Evolutionary conservation across 2,329 filamentous ascomycete species (phyloP).

Genomic region (Bretziella fagacearum): DNA sequence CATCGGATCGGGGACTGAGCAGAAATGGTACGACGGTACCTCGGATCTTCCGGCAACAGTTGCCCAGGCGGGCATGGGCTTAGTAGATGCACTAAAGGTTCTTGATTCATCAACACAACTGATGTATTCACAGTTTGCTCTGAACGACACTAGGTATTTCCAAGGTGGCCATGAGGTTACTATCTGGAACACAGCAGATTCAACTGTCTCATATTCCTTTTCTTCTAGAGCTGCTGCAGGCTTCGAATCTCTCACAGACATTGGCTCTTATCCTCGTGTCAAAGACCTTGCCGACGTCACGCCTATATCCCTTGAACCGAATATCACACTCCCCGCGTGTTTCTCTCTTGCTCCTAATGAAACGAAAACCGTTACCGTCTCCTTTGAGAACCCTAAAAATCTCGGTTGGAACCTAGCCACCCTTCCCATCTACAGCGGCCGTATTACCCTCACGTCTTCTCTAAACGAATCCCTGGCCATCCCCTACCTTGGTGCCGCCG

Average conservation of each 20-base stretch:
- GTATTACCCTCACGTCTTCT: slow-evolving; percentile 16
- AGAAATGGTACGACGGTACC: slow-evolving; percentile 17
- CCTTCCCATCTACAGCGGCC: slow-evolving; percentile 21
- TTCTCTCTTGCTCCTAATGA: slow-evolving; percentile 19
- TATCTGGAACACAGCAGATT: slow-evolving; percentile 4
- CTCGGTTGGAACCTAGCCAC: slow-evolving; percentile 18
- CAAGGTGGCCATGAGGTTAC: slow-evolving; percentile 20
- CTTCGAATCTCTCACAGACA: background rate
- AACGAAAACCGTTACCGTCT: slow-evolving; percentile 15
- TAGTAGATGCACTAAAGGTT: slow-evolving; percentile 30
- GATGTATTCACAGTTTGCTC: slow-evolving; percentile 27
- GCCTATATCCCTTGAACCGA: slow-evolving; percentile 7
- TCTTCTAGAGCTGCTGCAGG: background rate
- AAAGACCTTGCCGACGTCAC: background rate
- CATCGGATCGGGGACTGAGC: slow-evolving; percentile 2
- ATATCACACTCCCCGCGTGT: slow-evolving; percentile 2
- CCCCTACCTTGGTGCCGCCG: slow-evolving; percentile 14
- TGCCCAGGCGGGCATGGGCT: slow-evolving; percentile 28
- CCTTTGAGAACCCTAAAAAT: slow-evolving; percentile 17
- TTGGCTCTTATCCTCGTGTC: background rate
- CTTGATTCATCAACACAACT: slow-evolving; percentile 25
- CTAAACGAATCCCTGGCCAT: slow-evolving; percentile 16
- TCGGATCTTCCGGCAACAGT: slow-evolving; percentile 15
- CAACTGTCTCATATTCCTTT: background rate
- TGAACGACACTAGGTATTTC: slow-evolving; percentile 33